phyloP scores from a whole-genome alignment of 257 asterid species.

The Coffea eugenioides region DNA sequence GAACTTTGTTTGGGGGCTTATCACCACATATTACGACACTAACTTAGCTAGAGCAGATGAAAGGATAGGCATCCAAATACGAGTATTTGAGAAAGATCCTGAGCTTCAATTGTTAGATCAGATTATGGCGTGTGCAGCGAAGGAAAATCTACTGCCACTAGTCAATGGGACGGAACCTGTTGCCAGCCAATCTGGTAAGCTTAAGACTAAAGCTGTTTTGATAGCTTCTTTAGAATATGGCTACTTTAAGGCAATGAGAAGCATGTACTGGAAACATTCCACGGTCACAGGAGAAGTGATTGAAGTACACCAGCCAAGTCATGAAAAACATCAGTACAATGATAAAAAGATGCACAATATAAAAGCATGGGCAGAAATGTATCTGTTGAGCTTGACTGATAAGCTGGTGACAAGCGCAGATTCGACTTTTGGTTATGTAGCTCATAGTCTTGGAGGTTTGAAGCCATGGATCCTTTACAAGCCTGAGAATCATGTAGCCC shows the following conservation, averaged over 20 bases:
- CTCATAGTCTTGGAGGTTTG: conserved; percentile 78
- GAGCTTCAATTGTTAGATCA: conserved; percentile 63
- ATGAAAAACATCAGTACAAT: conserved; percentile 53
- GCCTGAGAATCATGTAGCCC: conserved; percentile 45
- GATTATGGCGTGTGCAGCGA: conserved; percentile 46
- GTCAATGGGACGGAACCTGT: conserved; percentile 24
- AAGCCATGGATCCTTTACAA: conserved; percentile 72
- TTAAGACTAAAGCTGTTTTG: conserved; percentile 41
- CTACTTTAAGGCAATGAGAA: conserved; percentile 51
- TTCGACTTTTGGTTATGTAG: conserved; percentile 86
- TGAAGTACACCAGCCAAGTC: conserved; percentile 65
- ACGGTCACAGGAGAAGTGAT: conserved; percentile 58
- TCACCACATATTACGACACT: conserved; percentile 56
- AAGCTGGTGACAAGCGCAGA: conserved; percentile 71
- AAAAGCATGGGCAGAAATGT: background rate
- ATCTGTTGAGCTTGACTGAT: conserved; percentile 55
- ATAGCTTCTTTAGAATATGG: conserved; percentile 53
- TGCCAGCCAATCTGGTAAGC: conserved; percentile 18
- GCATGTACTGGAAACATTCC: conserved; percentile 61
- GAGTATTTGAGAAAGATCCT: conserved; percentile 39
- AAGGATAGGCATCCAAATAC: conserved; percentile 61
- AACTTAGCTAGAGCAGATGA: conserved; percentile 56
- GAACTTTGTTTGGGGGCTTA: conserved; percentile 66
- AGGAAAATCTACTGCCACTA: conserved; percentile 49
- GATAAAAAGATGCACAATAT: conserved; percentile 33